phyloP scores from a whole-genome alignment of 768 basidiomycete species.

The Hortiboletus flavorubellus region DNA sequence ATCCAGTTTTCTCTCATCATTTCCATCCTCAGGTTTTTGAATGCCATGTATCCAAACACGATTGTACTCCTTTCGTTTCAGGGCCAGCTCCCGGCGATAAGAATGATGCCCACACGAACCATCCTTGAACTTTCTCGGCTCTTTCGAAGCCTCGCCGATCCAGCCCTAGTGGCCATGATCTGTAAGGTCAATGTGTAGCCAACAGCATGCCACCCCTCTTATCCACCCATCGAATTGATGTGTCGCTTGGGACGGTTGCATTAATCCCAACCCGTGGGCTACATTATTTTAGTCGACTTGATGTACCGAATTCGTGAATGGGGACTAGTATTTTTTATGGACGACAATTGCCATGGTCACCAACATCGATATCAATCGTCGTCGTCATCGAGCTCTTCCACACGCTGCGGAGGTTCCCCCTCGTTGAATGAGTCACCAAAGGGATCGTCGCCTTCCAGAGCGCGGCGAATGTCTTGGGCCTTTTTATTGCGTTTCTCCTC shows the following conservation, averaged over 20 bases:
- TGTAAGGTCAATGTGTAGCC: constrained; percentile 64
- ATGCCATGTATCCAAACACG: neutral
- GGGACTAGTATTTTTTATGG: neutral
- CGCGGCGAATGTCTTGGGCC: constrained; percentile 45
- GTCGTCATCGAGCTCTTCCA: constrained; percentile 42
- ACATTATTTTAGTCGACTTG: constrained; percentile 14
- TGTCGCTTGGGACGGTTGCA: constrained; percentile 21
- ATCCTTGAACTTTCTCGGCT: constrained; percentile 32
- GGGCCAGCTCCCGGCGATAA: neutral
- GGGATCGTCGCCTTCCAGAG: constrained; percentile 57
- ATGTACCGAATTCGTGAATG: neutral
- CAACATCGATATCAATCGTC: constrained; percentile 35
- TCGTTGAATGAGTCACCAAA: constrained; percentile 58
- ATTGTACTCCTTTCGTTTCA: neutral
- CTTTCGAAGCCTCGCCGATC: constrained; percentile 55
- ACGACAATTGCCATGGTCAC: neutral
- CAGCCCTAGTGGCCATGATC: constrained; percentile 39
- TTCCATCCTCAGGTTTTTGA: constrained; percentile 27
- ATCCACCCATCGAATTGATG: constrained; percentile 20
- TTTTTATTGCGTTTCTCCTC: constrained; percentile 68
- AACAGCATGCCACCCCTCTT: constrained; percentile 35
- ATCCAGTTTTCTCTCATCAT: neutral
- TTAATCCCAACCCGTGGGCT: constrained; percentile 11
- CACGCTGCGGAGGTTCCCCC: constrained; percentile 23
- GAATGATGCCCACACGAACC: neutral